Evolutionary conservation across 2,329 filamentous ascomycete species (phyloP), one percentile per base, ranked within the genome.

Genomic region (Podosphaera aphanis): DNA sequence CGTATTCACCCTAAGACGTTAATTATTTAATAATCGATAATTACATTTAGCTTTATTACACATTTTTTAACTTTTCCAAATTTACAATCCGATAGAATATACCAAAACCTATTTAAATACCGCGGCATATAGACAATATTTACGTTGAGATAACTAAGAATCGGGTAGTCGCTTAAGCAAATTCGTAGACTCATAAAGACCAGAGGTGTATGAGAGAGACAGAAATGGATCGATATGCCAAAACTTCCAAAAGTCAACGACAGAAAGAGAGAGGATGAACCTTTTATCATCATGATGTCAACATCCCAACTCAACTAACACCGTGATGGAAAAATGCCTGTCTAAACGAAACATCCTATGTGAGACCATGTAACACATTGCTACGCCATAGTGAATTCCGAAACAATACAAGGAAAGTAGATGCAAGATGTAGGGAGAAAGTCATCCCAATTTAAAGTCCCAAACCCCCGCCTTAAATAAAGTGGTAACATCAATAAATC

Each of bases 121-220:
- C 15, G 15, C 15, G 13, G 27, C 18, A 20, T 19, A 15, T 44
- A 33, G 25, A 35, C 18, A 20, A 33, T 6, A 44, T 44, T 35
- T 44, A 44, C 42, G 42, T 44, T 21, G 13, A 44, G 42, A 44
- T 33, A 44, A 44, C 27, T 44, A 16, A 44, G 49, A 57, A 56
- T 47, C 52, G 57, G 58, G 58, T 60, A 59, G 56, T 59, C 58
- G 58, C 58, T 57, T 54, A 58, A 60, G 56, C 55, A 59, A 56
- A 60, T 59, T 60, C 58, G 58, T 60, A 51, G 53, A 53, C 54
- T 57, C 58, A 56, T 60, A 48, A 60, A 48, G 52, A 56, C 47
- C 47, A 53, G 51, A 52, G 48, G 49, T 50, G 49, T 55, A 55
- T 46, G 55, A 55, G 49, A 55, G 23, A 50, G 51, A 49, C 51